Percentiles rank a stretch among this genome's conserved stretches.
Conservation (phyloP, 108 stramenopile genomes). For the Cyclotella distinguenda region DNA sequence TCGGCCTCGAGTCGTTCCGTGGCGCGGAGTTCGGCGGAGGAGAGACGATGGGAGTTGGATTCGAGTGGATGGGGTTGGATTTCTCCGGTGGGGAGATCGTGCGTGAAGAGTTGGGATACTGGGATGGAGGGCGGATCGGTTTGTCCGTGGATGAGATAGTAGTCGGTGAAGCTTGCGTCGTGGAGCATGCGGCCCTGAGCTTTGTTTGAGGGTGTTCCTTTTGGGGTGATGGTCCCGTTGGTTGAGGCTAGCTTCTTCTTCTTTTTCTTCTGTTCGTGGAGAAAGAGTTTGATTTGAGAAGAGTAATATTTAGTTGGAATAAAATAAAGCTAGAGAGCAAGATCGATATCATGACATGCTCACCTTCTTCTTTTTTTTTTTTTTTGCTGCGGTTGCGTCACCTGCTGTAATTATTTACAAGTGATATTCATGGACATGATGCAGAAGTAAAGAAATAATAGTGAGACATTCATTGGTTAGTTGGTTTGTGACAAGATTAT, state of each 20-base stretch:
- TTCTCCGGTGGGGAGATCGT: conserved; percentile 86
- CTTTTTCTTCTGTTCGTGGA: conserved; percentile 77
- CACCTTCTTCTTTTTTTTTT: conserved; percentile 76
- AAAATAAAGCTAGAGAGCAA: background rate
- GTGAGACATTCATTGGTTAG: background rate
- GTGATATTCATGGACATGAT: background rate
- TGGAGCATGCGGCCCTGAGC: conserved; percentile 74
- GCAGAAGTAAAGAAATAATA: background rate
- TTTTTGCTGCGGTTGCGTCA: conserved; percentile 62
- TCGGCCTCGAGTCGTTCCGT: conserved; percentile 81
- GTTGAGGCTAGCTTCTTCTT: conserved; percentile 51
- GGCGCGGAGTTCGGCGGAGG: conserved; percentile 83
- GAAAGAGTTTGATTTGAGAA: background rate
- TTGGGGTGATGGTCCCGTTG: conserved; percentile 10
- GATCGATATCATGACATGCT: background rate
- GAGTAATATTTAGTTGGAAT: background rate
- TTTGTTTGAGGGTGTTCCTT: conserved; percentile 67
- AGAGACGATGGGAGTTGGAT: conserved; percentile 81
- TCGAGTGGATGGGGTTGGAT: conserved; percentile 84
- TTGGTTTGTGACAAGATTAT: too few species aligned
- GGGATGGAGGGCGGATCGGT: conserved; percentile 96
- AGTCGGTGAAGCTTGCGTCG: conserved; percentile 89
- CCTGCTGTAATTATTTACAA: background rate
- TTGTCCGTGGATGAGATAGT: conserved; percentile 92
- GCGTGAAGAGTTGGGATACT: conserved; percentile 59